These are phyloP conservation scores for Wickerhamiella australiensis DNA, from an alignment of 805 yeast species.

Conservation along the genomic window DNA sequence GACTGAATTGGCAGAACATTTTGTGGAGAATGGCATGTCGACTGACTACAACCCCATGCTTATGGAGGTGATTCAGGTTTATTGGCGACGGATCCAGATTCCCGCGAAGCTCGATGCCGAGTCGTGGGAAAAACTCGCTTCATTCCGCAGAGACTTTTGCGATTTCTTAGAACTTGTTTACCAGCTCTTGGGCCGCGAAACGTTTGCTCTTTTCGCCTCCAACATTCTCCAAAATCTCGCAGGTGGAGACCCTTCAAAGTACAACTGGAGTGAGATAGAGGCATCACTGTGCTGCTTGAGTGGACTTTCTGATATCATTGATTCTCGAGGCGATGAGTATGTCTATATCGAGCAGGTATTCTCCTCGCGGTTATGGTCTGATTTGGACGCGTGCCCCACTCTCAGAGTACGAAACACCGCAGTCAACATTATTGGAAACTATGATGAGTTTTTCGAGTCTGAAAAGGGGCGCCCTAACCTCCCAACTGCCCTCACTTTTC, in stretches of 20 bases:
- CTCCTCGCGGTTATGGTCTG: slow-evolving; percentile 24
- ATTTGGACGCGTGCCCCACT: slow-evolving; percentile 21
- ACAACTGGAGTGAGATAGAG: slow-evolving; percentile 39
- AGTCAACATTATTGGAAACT: slow-evolving; percentile 45
- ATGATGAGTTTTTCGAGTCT: slow-evolving; percentile 47
- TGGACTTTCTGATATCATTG: slow-evolving; percentile 43
- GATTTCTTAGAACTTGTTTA: slow-evolving; percentile 67
- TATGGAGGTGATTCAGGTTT: slow-evolving; percentile 43
- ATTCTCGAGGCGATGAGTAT: slow-evolving; percentile 27
- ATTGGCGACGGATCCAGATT: slow-evolving; percentile 55
- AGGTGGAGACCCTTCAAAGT: background rate
- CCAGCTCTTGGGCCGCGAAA: slow-evolving; percentile 45
- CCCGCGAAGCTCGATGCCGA: slow-evolving; percentile 14
- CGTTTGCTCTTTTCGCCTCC: slow-evolving; percentile 36
- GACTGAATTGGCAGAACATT: slow-evolving; percentile 26
- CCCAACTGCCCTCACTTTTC: slow-evolving; percentile 41
- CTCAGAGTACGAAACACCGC: slow-evolving; percentile 36
- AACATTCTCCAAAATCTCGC: slow-evolving; percentile 3
- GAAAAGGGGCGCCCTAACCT: slow-evolving; percentile 36
- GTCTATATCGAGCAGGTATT: slow-evolving; percentile 23
- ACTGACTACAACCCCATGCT: slow-evolving; percentile 25
- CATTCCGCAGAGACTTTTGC: slow-evolving; percentile 60
- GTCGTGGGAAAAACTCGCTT: slow-evolving; percentile 44
- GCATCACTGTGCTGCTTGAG: slow-evolving; percentile 48
- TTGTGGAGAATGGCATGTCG: slow-evolving; percentile 24